phyloP scores from a whole-genome alignment of 257 asterid species.

The Echites panduratus region DNA sequence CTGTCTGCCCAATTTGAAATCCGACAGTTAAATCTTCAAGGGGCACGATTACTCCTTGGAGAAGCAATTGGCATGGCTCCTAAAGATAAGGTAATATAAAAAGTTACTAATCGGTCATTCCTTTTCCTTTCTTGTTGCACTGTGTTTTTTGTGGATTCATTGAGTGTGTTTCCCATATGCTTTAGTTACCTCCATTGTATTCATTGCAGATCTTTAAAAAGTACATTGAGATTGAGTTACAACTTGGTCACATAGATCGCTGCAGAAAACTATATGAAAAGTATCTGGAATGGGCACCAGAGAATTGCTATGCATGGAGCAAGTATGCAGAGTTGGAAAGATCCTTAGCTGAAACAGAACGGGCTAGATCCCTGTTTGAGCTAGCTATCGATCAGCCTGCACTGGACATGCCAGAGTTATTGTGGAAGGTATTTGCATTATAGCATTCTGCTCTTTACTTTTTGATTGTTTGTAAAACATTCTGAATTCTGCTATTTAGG shows the following conservation, averaged over 20 bases:
- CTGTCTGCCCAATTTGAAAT: constrained; percentile 95
- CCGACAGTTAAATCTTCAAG: constrained; percentile 59
- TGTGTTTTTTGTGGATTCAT: not conserved
- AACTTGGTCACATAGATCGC: constrained; percentile 79
- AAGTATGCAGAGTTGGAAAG: constrained; percentile 85
- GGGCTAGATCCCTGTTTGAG: constrained; percentile 92
- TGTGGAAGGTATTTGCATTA: constrained; percentile 68
- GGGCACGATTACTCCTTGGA: constrained; percentile 35
- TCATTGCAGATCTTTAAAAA: constrained; percentile 78
- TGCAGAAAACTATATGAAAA: constrained; percentile 81
- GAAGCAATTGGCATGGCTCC: constrained; percentile 43
- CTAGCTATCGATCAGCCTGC: constrained; percentile 97
- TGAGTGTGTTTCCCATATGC: constrained; percentile 8
- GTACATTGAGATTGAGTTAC: constrained; percentile 94
- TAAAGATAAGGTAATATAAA: constrained; percentile 43
- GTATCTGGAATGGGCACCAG: constrained; percentile 87
- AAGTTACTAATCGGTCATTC: constrained; percentile 15
- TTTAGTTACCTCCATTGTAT: constrained; percentile 5
- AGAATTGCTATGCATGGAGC: constrained; percentile 96
- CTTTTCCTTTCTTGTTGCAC: constrained; percentile 7
- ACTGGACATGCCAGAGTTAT: constrained; percentile 88
- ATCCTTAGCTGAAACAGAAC: constrained; percentile 73
- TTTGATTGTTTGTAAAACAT: not conserved
- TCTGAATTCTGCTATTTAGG: not conserved
- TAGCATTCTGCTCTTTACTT: not conserved